Percentiles rank a stretch among this genome's conserved stretches.
These are phyloP conservation scores for Apiosordaria backusii DNA, from an alignment of 495 filamentous ascomycete species.

Conservation along the genomic window DNA sequence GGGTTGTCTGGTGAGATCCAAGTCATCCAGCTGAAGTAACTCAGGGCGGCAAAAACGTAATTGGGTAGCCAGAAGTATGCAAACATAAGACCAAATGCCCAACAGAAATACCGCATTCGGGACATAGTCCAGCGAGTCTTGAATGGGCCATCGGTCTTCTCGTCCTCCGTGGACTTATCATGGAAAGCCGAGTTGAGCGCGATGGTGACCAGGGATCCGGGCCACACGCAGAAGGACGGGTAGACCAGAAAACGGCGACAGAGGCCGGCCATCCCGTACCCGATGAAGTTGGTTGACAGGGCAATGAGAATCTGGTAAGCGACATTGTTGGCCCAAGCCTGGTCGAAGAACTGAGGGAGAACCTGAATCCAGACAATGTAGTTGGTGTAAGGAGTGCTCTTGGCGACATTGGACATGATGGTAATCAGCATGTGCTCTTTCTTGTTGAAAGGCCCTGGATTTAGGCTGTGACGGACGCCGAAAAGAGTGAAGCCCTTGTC, in stretches of 20 bases:
- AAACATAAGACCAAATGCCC: constrained; percentile 38
- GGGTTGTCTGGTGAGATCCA: constrained; percentile 42
- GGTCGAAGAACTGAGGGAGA: constrained; percentile 41
- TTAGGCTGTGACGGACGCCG: constrained; percentile 39
- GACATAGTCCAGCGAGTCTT: constrained; percentile 32
- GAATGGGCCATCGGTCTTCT: constrained; percentile 33
- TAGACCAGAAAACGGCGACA: constrained; percentile 56
- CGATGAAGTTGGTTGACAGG: constrained; percentile 48
- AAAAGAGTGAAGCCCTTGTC: constrained; percentile 39
- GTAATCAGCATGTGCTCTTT: constrained; percentile 54
- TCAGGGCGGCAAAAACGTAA: constrained; percentile 39
- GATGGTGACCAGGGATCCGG: constrained; percentile 41
- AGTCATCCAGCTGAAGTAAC: constrained; percentile 41
- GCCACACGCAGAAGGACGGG: constrained; percentile 44
- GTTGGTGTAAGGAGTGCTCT: constrained; percentile 38
- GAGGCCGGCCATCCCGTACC: constrained; percentile 52
- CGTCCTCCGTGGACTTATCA: constrained; percentile 28
- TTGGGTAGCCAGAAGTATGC: constrained; percentile 47
- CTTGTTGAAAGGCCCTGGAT: constrained; percentile 49
- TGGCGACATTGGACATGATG: constrained; percentile 42
- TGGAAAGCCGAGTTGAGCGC: constrained; percentile 46
- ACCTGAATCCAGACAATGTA: constrained; percentile 46
- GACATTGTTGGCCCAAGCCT: constrained; percentile 35
- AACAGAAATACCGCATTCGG: constrained; percentile 36
- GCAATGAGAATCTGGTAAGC: constrained; percentile 44